Conservation (phyloP, 129 eudicot genomes). For the Glebionis coronaria region DNA sequence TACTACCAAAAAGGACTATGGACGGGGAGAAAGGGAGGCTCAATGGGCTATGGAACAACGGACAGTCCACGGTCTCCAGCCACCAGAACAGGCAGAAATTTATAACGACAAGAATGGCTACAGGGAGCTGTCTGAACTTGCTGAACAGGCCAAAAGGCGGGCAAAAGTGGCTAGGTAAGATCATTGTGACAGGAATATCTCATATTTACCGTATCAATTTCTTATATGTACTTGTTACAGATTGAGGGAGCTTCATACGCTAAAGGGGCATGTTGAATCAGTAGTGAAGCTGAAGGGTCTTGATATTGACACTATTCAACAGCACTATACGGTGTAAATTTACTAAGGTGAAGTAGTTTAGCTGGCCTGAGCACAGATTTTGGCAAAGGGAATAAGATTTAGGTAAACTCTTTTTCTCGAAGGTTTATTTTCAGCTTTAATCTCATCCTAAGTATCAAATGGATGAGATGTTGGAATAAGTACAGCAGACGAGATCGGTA, state of each 20-base stretch:
- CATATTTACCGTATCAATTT: not conserved
- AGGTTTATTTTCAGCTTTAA: conserved; percentile 27
- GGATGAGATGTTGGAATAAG: conserved; percentile 34
- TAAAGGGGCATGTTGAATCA: conserved; percentile 82
- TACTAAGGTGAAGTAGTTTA: conserved; percentile 24
- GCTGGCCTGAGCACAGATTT: conserved; percentile 22
- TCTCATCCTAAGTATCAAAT: conserved; percentile 20
- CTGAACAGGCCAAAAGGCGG: conserved; percentile 81
- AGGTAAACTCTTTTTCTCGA: conserved; percentile 23
- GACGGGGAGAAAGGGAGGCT: conserved; percentile 82
- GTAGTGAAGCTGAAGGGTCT: conserved; percentile 90
- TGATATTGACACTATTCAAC: conserved; percentile 66
- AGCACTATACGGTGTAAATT: conserved; percentile 59
- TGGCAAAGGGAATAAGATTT: conserved; percentile 37
- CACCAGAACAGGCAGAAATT: conserved; percentile 37
- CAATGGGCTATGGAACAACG: conserved; percentile 84
- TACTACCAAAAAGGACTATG: conserved; percentile 68
- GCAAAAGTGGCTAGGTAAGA: conserved; percentile 79
- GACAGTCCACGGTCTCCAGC: conserved; percentile 69
- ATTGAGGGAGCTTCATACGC: conserved; percentile 82
- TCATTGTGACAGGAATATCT: not conserved
- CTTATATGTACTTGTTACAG: conserved; percentile 28
- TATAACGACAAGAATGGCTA: conserved; percentile 48
- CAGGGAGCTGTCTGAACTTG: conserved; percentile 71
- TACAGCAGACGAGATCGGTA: conserved; percentile 36